Evolutionary conservation across 1,139 yeast genomes (phyloP).

Genomic region (Yamadazyma taylorii): DNA sequence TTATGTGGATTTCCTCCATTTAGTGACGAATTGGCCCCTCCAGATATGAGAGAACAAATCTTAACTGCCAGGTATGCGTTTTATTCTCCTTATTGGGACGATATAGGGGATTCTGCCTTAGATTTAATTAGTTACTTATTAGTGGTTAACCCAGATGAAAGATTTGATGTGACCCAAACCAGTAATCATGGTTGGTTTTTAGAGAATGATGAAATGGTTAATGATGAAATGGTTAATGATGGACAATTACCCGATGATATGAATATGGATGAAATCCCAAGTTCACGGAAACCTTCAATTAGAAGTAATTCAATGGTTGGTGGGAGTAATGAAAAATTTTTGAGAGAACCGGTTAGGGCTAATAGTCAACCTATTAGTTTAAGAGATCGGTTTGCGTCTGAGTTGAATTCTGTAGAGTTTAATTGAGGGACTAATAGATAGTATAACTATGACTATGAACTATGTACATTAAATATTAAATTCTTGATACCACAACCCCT

Average conservation of each 20-base stretch:
- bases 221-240: slow-evolving; percentile 7
- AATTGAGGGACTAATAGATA: no score
- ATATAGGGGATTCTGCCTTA: slow-evolving; percentile 59
- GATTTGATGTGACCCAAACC: slow-evolving; percentile 54
- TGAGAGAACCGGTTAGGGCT: slow-evolving; percentile 21
- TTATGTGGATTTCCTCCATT: slow-evolving; percentile 85
- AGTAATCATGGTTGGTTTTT: slow-evolving; percentile 56
- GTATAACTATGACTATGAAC: no score
- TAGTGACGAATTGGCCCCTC: slow-evolving; percentile 79
- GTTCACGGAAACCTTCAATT: background rate
- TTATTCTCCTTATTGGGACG: slow-evolving; percentile 80
- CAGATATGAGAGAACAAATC: slow-evolving; percentile 74
- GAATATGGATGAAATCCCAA: slow-evolving; percentile 4
- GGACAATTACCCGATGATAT: slow-evolving; percentile 1
- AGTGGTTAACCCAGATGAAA: slow-evolving; percentile 53
- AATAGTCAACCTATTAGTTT: slow-evolving; percentile 37
- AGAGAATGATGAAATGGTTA: slow-evolving; percentile 5
- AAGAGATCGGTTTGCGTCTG: slow-evolving; percentile 32
- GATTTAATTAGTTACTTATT: slow-evolving; percentile 65
- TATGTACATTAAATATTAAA: slow-evolving; percentile 10
- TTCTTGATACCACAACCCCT: background rate
- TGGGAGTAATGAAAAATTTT: slow-evolving; percentile 4
- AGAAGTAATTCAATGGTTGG: slow-evolving; percentile 15
- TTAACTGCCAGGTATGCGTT: slow-evolving; percentile 66
- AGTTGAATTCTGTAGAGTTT: slow-evolving; percentile 11